A percentile compares a stretch with the other conserved stretches of the same genome.
phyloP scores from a whole-genome alignment of 345 rosid species.

The Combretum micranthum region DNA sequence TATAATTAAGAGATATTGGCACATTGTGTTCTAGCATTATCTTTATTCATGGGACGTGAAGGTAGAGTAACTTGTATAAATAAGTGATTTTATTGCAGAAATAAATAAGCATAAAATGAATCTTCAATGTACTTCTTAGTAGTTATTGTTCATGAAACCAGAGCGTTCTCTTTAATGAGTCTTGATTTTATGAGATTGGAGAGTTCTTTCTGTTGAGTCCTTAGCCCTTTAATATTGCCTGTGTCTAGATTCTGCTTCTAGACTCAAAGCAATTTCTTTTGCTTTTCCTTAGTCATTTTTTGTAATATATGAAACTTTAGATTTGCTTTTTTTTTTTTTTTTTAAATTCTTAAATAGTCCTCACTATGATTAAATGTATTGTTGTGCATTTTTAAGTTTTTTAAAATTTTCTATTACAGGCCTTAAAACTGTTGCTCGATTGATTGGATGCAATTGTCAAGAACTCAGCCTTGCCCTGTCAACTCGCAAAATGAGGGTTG shows the following conservation, averaged over 20 bases:
- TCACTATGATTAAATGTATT: not conserved
- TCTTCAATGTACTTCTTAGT: not conserved
- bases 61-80: no score
- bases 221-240: no score
- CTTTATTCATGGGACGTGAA: no score
- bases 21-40: no score
- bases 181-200: no score
- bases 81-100: no score
- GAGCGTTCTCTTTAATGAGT: no score
- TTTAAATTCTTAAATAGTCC: no score
- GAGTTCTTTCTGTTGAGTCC: no score
- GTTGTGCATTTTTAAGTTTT: not conserved
- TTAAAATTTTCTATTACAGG: constrained; percentile 35
- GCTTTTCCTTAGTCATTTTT: not conserved
- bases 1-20: no score
- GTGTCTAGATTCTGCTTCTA: no score
- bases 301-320: not conserved
- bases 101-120: no score
- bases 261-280: not conserved
- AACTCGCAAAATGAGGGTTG: constrained; percentile 89
- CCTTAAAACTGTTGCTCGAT: constrained; percentile 57
- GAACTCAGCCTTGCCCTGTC: constrained; percentile 75
- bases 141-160: not conserved
- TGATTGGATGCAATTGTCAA: constrained; percentile 64
- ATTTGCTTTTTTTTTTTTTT: not conserved